Evolutionary conservation across 768 basidiomycete genomes (phyloP), one percentile per base, ranked within the genome.

Genomic region (Solioccasus polychromus): DNA sequence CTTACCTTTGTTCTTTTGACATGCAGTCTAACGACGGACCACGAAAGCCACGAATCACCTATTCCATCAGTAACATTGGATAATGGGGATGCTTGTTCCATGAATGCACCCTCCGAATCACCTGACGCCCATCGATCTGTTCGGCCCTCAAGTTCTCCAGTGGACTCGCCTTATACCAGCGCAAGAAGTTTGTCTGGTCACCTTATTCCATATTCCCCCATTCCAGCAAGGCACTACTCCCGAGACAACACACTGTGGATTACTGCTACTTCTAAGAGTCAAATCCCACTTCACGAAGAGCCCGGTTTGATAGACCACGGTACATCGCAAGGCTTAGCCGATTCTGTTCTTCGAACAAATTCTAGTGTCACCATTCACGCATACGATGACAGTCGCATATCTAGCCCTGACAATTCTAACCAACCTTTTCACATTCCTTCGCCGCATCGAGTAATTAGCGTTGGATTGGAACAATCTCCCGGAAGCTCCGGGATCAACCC

Each of bases 171-270:
- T 12, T 58, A 49, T 11, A 35, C 26, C 22, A 44, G 9, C 31
- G 26, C 35, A n/a, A 53, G 48, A 29, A 56, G 58, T 8, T 35
- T 37, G 8, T 61, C 58, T 32, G 61, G 58, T 18, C 60, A 61
- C 20, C 52, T 63, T 11, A 5, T 36, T 2, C 59, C 58, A 12
- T 37, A 35, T 32, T 39, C 59, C 15, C 61, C 45, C 3, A 9
- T 31, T 31, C 47, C 44, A 10, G 37, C 47, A 41, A 55, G 51
- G 22, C 50, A 36, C 20, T 36, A 39, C 38, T 51, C 59, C 1
- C 50, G 39, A 32, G 50, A 42, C 15, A 2, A 19, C 31, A 26
- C 44, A 2, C 10, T 51, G 5, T 48, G 45, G 48, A 44, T 48
- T 17, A 9, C 28, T n/a, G n/a, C n/a, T n/a, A n/a, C n/a, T n/a